Percentiles rank a stretch among this genome's conserved stretches.
Evolutionary conservation across 768 basidiomycete genomes (phyloP).

Genomic region (Suillus americanus): DNA sequence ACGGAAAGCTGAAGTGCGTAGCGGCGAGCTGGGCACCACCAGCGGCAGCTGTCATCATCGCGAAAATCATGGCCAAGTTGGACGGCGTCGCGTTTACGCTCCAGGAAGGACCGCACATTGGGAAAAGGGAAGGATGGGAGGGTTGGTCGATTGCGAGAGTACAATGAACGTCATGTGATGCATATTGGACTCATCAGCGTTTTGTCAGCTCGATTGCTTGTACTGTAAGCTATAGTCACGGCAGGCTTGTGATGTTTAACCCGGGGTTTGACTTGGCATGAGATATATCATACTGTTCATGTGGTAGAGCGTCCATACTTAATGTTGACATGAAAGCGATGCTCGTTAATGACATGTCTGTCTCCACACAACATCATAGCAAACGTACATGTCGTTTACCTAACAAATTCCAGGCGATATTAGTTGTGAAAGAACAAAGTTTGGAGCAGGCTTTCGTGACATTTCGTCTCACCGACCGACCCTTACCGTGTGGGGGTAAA

Average conservation of each 20-base stretch:
- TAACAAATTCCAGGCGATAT: background rate
- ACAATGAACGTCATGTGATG: background rate
- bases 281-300: background rate
- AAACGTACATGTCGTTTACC: background rate
- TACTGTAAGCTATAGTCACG: too few species aligned
- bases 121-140: conserved; percentile 43
- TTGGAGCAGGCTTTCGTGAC: background rate
- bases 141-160: conserved; percentile 32
- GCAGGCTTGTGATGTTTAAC: background rate
- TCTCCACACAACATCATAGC: background rate
- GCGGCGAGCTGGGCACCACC: conserved; percentile 51
- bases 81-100: conserved; percentile 23
- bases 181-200: background rate
- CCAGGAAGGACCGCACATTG: conserved; percentile 28
- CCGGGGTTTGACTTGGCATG: background rate
- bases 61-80: conserved; percentile 34
- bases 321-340: background rate
- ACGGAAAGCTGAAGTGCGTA: conserved; percentile 41
- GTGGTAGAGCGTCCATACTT: background rate
- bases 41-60: conserved; percentile 44
- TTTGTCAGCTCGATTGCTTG: too few species aligned
- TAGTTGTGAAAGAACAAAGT: background rate
- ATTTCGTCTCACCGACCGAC: background rate
- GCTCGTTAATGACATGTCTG: background rate
- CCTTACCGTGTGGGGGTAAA: background rate